These are phyloP conservation scores for Rhodotorula diobovata DNA, from an alignment of 768 basidiomycete genomes.

Conservation along the genomic window DNA sequence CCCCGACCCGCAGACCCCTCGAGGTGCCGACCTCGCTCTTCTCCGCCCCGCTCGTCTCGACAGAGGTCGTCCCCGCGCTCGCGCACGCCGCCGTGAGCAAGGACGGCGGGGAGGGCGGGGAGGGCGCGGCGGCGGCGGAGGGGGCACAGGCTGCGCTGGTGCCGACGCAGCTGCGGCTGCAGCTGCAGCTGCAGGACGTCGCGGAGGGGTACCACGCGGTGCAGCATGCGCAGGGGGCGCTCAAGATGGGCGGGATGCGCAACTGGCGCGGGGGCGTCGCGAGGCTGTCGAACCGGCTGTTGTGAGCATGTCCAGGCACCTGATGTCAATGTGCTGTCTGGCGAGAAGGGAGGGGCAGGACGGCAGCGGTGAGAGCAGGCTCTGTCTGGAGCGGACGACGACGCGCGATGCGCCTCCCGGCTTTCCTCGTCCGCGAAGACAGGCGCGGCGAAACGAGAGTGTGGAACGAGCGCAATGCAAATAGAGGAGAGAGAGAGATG, in stretches of 20 bases:
- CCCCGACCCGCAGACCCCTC: conserved; percentile 4
- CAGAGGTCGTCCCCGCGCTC: conserved; percentile 50
- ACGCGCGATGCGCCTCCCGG: no score
- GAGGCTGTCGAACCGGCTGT: conserved; percentile 54
- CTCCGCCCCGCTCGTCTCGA: conserved; percentile 14
- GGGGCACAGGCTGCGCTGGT: no score
- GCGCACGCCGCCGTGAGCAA: conserved; percentile 59
- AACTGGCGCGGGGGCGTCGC: conserved; percentile 84
- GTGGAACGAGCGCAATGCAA: no score
- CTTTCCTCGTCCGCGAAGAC: no score
- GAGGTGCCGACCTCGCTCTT: conserved; percentile 31
- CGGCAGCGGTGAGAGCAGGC: no score
- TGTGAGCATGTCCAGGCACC: background rate
- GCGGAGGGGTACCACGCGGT: conserved; percentile 86
- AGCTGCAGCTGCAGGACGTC: conserved; percentile 76
- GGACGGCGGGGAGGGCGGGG: conserved; percentile 41
- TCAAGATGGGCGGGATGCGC: conserved; percentile 75
- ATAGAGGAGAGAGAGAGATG: no score
- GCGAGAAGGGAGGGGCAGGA: background rate
- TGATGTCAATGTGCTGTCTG: background rate
- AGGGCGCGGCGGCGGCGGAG: conserved; percentile 47
- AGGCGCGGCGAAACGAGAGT: no score
- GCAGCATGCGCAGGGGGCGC: conserved; percentile 78
- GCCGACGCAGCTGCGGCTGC: conserved; percentile 51
- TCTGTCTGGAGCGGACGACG: no score